Conservation (phyloP, 1,139 yeast species). For the Protomyces inundatus region DNA sequence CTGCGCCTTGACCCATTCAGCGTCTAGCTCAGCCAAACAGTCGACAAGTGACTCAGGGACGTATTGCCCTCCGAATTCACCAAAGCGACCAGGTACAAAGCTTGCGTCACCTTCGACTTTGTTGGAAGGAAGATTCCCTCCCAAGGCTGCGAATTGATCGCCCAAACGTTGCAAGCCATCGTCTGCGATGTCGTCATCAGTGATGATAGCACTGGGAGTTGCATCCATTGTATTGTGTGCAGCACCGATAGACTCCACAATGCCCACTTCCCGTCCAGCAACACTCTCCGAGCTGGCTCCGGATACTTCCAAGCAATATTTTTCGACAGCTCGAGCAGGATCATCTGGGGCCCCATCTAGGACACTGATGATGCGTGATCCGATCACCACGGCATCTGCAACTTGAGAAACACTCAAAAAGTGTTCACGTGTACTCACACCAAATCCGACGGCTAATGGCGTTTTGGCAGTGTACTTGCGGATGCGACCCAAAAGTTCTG, state of each 20-base stretch:
- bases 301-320: slow-evolving; percentile 65
- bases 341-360: slow-evolving; percentile 46
- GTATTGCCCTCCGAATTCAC: slow-evolving; percentile 96
- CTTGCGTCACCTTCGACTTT: neutral
- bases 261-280: slow-evolving; percentile 32
- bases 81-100: slow-evolving; percentile 67
- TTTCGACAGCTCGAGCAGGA: slow-evolving; percentile 55
- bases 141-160: slow-evolving; percentile 29
- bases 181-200: slow-evolving; percentile 29
- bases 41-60: slow-evolving; percentile 95
- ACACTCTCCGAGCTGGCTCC: slow-evolving; percentile 44
- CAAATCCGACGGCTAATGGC: slow-evolving; percentile 95
- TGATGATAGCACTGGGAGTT: slow-evolving; percentile 31
- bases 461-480: slow-evolving; percentile 65
- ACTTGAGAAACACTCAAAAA: slow-evolving; percentile 68
- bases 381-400: slow-evolving; percentile 93
- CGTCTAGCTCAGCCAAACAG: slow-evolving; percentile 82
- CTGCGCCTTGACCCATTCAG: slow-evolving; percentile 77
- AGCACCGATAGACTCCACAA: slow-evolving; percentile 27
- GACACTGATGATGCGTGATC: slow-evolving; percentile 71
- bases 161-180: slow-evolving; percentile 13
- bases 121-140: slow-evolving; percentile 24
- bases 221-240: slow-evolving; percentile 27
- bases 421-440: slow-evolving; percentile 91
- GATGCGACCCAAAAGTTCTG: slow-evolving; percentile 66